phyloP scores from a whole-genome alignment of 768 basidiomycete species.

The Gloeostereum incarnatum region DNA sequence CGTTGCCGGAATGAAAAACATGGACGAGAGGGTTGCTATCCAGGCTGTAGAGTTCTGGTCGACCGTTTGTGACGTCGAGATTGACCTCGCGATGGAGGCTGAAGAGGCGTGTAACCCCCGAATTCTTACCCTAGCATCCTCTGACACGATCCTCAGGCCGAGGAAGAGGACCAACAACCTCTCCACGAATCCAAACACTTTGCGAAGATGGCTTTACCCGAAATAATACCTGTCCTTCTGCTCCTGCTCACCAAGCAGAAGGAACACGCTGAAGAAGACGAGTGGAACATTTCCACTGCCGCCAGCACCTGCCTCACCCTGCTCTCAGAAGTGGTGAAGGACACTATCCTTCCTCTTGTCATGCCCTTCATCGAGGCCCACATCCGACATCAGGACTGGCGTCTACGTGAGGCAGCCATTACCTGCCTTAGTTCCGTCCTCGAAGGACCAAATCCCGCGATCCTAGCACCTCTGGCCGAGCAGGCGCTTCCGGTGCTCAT shows the following conservation, averaged over 20 bases:
- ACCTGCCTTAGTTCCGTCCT: conserved; percentile 98
- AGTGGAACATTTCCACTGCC: conserved; percentile 98
- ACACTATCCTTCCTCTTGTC: conserved; percentile 83
- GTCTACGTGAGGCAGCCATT: conserved; percentile 89
- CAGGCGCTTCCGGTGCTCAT: conserved; percentile 92
- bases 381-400: conserved; percentile 91
- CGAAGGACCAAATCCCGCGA: conserved; percentile 84
- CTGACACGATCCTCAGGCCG: conserved; percentile 45
- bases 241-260: conserved; percentile 86
- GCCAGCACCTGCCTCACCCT: conserved; percentile 86
- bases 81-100: conserved; percentile 84
- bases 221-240: conserved; percentile 89
- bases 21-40: conserved; percentile 83
- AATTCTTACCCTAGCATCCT: not conserved
- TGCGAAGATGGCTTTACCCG: conserved; percentile 88
- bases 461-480: conserved; percentile 83
- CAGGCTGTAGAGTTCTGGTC: conserved; percentile 99
- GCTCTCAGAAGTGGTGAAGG: conserved; percentile 83
- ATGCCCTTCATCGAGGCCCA: conserved; percentile 98
- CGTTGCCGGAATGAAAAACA: conserved; percentile 93
- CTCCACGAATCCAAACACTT: conserved; percentile 84
- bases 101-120: conserved; percentile 55
- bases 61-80: conserved; percentile 96
- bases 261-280: conserved; percentile 95
- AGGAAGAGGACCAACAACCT: conserved; percentile 80